These are phyloP conservation scores for Podaxis sp. DNA, from an alignment of 768 basidiomycete genomes.

Conservation along the genomic window DNA sequence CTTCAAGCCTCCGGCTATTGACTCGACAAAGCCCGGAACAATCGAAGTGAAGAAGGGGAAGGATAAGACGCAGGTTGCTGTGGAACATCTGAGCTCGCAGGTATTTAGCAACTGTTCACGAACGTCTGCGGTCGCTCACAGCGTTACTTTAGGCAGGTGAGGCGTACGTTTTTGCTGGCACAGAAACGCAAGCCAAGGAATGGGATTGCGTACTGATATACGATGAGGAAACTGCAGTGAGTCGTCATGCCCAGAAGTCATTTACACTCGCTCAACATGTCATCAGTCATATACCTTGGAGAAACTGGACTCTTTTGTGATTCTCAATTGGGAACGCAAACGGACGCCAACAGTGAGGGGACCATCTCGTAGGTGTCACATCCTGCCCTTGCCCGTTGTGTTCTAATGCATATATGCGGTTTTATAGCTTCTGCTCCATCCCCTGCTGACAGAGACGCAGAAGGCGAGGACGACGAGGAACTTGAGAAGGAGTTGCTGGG, in stretches of 20 bases:
- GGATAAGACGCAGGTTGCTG: slow-evolving; percentile 46
- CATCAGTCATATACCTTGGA: slow-evolving; percentile 68
- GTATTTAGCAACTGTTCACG: slow-evolving; percentile 27
- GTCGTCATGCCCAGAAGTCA: not conserved
- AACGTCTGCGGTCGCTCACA: not conserved
- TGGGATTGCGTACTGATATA: slow-evolving; percentile 77
- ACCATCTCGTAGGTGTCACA: slow-evolving; percentile 29
- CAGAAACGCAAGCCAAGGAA: slow-evolving; percentile 57
- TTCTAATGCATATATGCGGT: slow-evolving; percentile 7
- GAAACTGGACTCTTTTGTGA: slow-evolving; percentile 65
- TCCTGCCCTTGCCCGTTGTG: slow-evolving; percentile 1
- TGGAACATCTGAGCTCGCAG: slow-evolving; percentile 65
- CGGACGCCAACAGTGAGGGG: slow-evolving; percentile 20
- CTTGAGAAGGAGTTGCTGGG: slow-evolving; percentile 35
- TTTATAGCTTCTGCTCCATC: slow-evolving; percentile 19
- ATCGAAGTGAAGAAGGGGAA: slow-evolving; percentile 55
- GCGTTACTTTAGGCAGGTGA: slow-evolving; percentile 39
- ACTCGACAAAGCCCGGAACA: slow-evolving; percentile 58
- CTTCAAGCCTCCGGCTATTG: slow-evolving; percentile 72
- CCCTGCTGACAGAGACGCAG: slow-evolving; percentile 26
- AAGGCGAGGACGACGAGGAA: slow-evolving; percentile 33
- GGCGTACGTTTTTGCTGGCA: slow-evolving; percentile 51
- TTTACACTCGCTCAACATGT: slow-evolving; percentile 11
- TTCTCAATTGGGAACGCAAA: slow-evolving; percentile 50
- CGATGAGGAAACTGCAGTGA: slow-evolving; percentile 68